Evolutionary conservation across 352 stramenopile species (phyloP).

Genomic region (Pythium volutum): DNA sequence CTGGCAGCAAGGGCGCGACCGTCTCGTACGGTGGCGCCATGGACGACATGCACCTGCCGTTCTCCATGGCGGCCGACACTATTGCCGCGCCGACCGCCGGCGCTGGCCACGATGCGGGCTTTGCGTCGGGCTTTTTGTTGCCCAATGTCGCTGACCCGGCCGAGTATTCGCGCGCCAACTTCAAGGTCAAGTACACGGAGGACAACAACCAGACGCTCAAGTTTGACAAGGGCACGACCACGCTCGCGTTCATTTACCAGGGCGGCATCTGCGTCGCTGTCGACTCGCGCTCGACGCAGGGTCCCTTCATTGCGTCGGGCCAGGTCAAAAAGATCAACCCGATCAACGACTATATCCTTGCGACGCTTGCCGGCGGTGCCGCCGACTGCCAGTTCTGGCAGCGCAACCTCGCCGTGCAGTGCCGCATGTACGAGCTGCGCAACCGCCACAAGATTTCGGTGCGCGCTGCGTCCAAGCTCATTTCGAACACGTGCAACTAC

Average conservation of each 20-base stretch:
- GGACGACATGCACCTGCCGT: conserved; percentile 62
- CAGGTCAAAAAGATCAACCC: conserved; percentile 99
- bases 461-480: conserved; percentile 96
- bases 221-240: conserved; percentile 99
- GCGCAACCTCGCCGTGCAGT: conserved; percentile 96
- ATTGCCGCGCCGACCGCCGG: conserved; percentile 21
- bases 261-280: conserved; percentile 98
- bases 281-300: conserved; percentile 99
- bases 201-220: conserved; percentile 95
- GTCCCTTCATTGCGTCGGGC: conserved; percentile 97
- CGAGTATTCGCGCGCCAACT: conserved; percentile 94
- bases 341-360: conserved; percentile 99
- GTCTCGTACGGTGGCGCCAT: conserved; percentile 77
- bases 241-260: conserved; percentile 99
- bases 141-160: conserved; percentile 87
- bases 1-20: conserved; percentile 52
- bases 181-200: conserved; percentile 96
- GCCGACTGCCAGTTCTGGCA: conserved; percentile 99
- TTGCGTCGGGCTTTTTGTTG: conserved; percentile 63
- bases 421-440: conserved; percentile 97
- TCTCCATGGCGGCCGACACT: conserved; percentile 25
- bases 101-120: conserved; percentile 17
- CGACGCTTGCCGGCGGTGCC: conserved; percentile 98
- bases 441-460: conserved; percentile 99
- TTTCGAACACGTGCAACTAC: conserved; percentile 99